Evolutionary conservation across 805 yeast genomes (phyloP), one percentile per base, ranked within the genome.

Genomic region (Ogataea wickerhamii): DNA sequence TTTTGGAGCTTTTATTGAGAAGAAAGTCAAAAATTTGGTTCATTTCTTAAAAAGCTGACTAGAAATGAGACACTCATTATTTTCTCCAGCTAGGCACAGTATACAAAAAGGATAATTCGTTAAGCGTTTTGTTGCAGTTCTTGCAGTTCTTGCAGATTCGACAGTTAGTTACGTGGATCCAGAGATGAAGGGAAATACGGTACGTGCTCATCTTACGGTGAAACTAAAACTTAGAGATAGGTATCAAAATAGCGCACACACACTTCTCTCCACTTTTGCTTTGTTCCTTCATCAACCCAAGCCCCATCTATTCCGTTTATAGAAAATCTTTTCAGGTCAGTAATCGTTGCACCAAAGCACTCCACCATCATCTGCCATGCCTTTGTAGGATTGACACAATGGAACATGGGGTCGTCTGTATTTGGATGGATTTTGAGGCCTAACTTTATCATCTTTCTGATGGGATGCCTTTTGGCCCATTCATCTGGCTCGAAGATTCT

Each of bases 351-450:
- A 19, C 47, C 63, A 37, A 58, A 58, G 35, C 51, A 42, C 17
- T 49, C 47, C 31, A 53, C 59, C 63, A 58, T 58, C 62, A 58
- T 58, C 38, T 45, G 36, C 63, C 63, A 58, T 2, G 56, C 47
- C 31, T 43, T 47, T 2, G 62, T 56, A 6, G 62, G 57, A 34
- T 57, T 51, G 4, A 56, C 60, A 31, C 51, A 48, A 34, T 58
- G 63, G 28, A 56, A 50, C 6, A 58, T 45, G 11, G 63, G 63
- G 39, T 58, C 63, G 36, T 58, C 63, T 6, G 63, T 56, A 37
- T 58, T 58, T 5, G 62, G 63, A 43, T 56, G 58, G 13, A 58
- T 45, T 26, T 36, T 47, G 32, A 58, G 28, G 2, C 61, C 61
- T 10, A 43, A 38, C 41, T 43, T 37, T 14, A 55, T 49, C 63